Percentiles rank a stretch among this genome's conserved stretches.
Evolutionary conservation across 176 grass and related monocot genomes (phyloP).

Genomic region (Luzula sylvatica): DNA sequence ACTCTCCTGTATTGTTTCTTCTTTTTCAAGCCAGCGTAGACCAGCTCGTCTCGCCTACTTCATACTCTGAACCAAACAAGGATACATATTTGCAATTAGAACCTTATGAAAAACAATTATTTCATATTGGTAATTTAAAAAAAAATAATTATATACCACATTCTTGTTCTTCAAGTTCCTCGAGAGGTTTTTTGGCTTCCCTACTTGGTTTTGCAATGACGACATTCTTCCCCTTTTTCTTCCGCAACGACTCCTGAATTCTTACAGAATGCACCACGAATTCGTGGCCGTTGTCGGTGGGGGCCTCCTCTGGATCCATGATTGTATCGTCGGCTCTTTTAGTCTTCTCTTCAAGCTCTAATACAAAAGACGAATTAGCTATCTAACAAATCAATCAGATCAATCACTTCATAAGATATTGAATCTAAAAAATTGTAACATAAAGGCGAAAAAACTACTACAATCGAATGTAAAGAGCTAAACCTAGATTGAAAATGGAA

Average conservation of each 20-base stretch:
- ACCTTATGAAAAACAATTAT: not conserved
- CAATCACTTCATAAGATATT: no score
- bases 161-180: slow-evolving; percentile 52
- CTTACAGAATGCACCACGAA: slow-evolving; percentile 8
- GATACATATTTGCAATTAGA: slow-evolving; percentile 9
- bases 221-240: slow-evolving; percentile 99
- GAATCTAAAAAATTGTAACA: no score
- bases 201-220: slow-evolving; percentile 69
- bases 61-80: slow-evolving; percentile 29
- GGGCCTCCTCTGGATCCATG: slow-evolving; percentile 9
- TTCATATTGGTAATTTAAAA: no score
- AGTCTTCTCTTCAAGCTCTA: not conserved
- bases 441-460: no score
- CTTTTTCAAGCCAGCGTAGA: slow-evolving; percentile 61
- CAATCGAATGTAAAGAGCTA: no score
- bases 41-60: slow-evolving; percentile 45
- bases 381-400: not conserved
- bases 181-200: slow-evolving; percentile 57
- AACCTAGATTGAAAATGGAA: no score
- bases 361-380: not conserved
- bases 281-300: no score
- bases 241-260: slow-evolving; percentile 9
- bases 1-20: no score
- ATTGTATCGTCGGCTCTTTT: not conserved
- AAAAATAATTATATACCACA: no score